phyloP scores from a whole-genome alignment of 2,329 filamentous ascomycete genomes.

The Phoma herbarum region DNA sequence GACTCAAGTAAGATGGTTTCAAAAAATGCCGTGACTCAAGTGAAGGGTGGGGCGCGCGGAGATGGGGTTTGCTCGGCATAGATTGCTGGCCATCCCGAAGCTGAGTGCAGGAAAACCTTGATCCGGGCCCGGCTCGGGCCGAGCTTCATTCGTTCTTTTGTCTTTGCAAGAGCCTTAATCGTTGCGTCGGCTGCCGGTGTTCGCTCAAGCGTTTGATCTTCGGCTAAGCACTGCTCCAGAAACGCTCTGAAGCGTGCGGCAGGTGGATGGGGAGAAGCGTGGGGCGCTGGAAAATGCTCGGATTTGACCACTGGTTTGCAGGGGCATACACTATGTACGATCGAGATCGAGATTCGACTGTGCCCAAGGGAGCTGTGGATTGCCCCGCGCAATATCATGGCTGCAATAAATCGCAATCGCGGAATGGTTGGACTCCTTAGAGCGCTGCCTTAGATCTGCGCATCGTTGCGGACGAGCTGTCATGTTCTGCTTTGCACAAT shows the following conservation, averaged over 20 bases:
- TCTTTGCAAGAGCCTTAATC: not conserved
- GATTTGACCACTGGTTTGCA: not conserved
- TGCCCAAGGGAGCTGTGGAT: not conserved
- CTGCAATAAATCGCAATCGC: not conserved
- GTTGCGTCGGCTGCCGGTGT: not conserved
- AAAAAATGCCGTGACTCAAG: not conserved
- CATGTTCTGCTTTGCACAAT: no score
- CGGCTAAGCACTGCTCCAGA: not conserved
- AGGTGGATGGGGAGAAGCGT: not conserved
- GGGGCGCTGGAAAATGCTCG: not conserved
- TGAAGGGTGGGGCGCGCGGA: not conserved
- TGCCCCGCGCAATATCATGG: not conserved
- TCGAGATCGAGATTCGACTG: not conserved
- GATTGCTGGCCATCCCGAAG: not conserved
- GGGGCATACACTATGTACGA: not conserved
- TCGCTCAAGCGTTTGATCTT: not conserved
- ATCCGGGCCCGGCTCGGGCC: not conserved
- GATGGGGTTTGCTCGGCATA: not conserved
- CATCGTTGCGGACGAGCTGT: not conserved
- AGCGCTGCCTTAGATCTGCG: no score
- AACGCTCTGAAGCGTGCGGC: not conserved
- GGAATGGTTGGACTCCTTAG: no score
- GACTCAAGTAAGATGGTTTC: not conserved
- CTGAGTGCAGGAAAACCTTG: not conserved
- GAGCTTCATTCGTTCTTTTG: not conserved